Evolutionary conservation across 2,329 filamentous ascomycete genomes (phyloP).

Genomic region (Daldinia sp.): DNA sequence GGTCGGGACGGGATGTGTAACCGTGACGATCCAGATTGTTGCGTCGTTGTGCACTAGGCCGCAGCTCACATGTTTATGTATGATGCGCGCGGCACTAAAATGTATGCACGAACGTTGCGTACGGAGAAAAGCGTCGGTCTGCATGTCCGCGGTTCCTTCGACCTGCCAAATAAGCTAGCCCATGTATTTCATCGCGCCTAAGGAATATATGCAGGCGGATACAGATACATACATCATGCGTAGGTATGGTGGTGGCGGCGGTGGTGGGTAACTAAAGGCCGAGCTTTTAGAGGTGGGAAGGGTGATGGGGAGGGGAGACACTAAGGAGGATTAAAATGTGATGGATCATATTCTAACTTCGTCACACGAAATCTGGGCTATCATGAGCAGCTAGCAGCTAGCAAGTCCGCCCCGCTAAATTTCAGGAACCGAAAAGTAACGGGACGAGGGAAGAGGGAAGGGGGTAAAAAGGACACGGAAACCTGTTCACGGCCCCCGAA

Average conservation of each 20-base stretch:
- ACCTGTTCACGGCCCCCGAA: conserved; percentile 27
- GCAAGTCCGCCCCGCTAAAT: conserved; percentile 33
- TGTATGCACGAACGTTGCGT: conserved; percentile 23
- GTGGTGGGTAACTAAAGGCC: conserved; percentile 32
- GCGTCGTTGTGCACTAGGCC: conserved; percentile 27
- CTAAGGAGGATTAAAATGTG: conserved; percentile 27
- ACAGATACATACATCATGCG: conserved; percentile 19
- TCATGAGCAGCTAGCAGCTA: conserved; percentile 24
- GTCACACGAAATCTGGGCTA: conserved; percentile 39
- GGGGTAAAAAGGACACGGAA: conserved; percentile 25
- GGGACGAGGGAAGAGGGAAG: conserved; percentile 14
- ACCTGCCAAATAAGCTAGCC: conserved; percentile 36
- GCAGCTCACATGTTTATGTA: conserved; percentile 40
- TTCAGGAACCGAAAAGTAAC: conserved; percentile 39
- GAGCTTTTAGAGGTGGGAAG: conserved; percentile 21
- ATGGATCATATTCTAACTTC: conserved; percentile 34
- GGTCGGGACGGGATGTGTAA: conserved; percentile 32
- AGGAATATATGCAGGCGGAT: conserved; percentile 15
- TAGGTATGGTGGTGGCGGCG: conserved; percentile 16
- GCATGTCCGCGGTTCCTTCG: conserved; percentile 32
- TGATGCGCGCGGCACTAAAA: conserved; percentile 34
- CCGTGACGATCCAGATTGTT: conserved; percentile 36
- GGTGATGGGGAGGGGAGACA: background rate
- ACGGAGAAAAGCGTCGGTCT: conserved; percentile 39
- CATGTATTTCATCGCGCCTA: conserved; percentile 6